These are phyloP conservation scores for Guillardia theta DNA, from an alignment of 78 protist species.

Conservation along the genomic window DNA sequence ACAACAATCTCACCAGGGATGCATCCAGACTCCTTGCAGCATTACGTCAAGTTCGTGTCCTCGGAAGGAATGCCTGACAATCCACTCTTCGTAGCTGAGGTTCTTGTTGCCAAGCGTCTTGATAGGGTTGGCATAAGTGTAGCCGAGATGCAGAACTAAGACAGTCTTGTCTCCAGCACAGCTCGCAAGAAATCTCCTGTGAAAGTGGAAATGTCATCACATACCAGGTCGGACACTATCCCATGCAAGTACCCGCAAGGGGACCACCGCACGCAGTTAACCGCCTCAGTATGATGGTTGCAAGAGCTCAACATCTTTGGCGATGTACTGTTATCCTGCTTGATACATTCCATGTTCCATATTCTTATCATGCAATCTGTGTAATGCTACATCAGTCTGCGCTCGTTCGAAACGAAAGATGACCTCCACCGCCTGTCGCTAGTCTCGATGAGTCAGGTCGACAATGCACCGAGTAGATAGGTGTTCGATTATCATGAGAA, in stretches of 20 bases:
- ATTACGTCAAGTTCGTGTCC: too few relatives aligned
- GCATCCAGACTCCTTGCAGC: too few relatives aligned
- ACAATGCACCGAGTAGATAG: not conserved
- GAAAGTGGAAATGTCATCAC: too few relatives aligned
- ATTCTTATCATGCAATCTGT: not conserved
- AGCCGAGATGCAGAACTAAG: too few relatives aligned
- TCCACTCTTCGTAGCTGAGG: too few relatives aligned
- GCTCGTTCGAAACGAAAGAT: not conserved
- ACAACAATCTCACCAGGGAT: not conserved
- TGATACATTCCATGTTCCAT: not conserved
- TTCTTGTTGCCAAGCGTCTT: too few relatives aligned
- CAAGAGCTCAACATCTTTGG: not conserved
- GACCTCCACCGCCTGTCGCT: not conserved
- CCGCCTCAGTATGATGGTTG: not conserved
- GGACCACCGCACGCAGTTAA: slow-evolving; percentile 2
- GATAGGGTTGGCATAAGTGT: too few relatives aligned
- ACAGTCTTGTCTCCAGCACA: too few relatives aligned
- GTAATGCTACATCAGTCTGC: not conserved
- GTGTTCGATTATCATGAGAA: not conserved
- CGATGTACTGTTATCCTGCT: not conserved
- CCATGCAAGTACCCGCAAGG: slow-evolving; percentile 5
- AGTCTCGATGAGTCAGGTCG: not conserved
- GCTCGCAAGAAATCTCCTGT: too few relatives aligned
- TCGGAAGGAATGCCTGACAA: too few relatives aligned
- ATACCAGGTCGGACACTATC: too few relatives aligned